Percentiles rank a stretch among this genome's conserved stretches.
Evolutionary conservation across 768 basidiomycete species (phyloP).

Genomic region (Pulveroboletus frians): DNA sequence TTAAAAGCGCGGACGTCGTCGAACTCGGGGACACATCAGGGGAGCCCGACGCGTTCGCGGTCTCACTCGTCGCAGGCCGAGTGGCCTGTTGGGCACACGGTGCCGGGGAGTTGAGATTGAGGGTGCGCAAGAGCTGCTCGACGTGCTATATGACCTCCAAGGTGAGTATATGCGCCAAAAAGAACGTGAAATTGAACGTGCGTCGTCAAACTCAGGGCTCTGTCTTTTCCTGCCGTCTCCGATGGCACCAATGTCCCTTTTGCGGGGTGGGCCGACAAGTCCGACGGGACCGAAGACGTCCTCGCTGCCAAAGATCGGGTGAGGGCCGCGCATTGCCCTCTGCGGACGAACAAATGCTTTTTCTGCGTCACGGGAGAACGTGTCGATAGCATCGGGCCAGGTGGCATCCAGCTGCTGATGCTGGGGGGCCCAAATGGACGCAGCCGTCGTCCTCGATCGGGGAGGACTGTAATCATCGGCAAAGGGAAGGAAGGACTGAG

Average conservation of each 20-base stretch:
- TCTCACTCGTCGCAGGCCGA: constrained; percentile 40
- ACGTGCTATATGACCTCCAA: constrained; percentile 50
- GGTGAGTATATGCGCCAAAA: constrained; percentile 30
- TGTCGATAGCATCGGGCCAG: constrained; percentile 65
- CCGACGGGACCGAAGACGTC: constrained; percentile 64
- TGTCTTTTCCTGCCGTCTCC: constrained; percentile 73
- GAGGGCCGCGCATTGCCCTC: constrained; percentile 19
- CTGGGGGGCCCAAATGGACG: constrained; percentile 82
- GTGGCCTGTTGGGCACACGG: constrained; percentile 43
- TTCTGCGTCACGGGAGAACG: constrained; percentile 52
- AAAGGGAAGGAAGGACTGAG: constrained; percentile 31
- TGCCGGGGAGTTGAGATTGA: constrained; percentile 75
- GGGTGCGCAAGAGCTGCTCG: constrained; percentile 72
- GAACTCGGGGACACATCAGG: constrained; percentile 74
- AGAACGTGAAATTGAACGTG: constrained; percentile 21
- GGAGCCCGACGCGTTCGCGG: constrained; percentile 39
- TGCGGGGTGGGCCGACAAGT: constrained; percentile 33
- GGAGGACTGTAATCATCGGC: constrained; percentile 39
- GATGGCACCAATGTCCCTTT: constrained; percentile 61
- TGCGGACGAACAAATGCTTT: constrained; percentile 31
- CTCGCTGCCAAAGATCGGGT: constrained; percentile 37
- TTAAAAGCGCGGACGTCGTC: constrained; percentile 63
- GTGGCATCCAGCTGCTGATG: constrained; percentile 60
- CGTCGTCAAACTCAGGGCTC: constrained; percentile 49
- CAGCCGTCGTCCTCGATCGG: constrained; percentile 37